Evolutionary conservation across 75 land plant genomes (phyloP).

Genomic region (Cryptomeria japonica): DNA sequence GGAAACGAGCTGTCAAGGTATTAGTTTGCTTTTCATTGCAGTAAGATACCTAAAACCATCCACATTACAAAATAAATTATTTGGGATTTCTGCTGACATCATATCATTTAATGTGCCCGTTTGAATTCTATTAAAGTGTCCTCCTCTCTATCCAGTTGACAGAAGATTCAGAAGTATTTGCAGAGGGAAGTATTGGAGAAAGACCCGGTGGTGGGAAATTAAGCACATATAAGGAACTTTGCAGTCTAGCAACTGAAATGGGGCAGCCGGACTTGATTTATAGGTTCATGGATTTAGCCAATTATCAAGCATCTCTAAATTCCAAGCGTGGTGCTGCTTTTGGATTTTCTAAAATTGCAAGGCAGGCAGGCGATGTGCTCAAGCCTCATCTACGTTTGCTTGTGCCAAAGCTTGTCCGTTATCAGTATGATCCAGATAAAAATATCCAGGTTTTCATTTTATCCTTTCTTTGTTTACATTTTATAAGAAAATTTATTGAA

Average conservation of each 20-base stretch:
- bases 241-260: constrained; percentile 96
- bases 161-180: constrained; percentile 95
- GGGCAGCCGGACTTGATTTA: constrained; percentile 98
- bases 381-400: constrained; percentile 70
- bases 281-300: constrained; percentile 99
- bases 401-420: constrained; percentile 93
- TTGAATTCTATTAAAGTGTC: background rate
- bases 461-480: constrained; percentile 8
- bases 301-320: constrained; percentile 93
- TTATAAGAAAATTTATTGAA: background rate
- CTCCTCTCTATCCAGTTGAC: constrained; percentile 47
- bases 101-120: background rate
- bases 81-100: background rate
- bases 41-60: background rate
- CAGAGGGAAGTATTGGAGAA: constrained; percentile 86
- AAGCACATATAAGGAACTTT: constrained; percentile 97
- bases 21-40: background rate
- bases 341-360: constrained; percentile 98
- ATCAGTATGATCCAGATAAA: constrained; percentile 99
- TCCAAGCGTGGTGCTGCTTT: constrained; percentile 99
- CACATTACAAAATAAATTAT: background rate
- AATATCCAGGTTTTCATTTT: constrained; percentile 68
- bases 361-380: constrained; percentile 93
- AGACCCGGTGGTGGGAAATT: constrained; percentile 87
- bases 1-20: constrained; percentile 92